Base-by-base conservation (phyloP, 495 filamentous ascomycete species). In the Rhypophila decipiens region DNA sequence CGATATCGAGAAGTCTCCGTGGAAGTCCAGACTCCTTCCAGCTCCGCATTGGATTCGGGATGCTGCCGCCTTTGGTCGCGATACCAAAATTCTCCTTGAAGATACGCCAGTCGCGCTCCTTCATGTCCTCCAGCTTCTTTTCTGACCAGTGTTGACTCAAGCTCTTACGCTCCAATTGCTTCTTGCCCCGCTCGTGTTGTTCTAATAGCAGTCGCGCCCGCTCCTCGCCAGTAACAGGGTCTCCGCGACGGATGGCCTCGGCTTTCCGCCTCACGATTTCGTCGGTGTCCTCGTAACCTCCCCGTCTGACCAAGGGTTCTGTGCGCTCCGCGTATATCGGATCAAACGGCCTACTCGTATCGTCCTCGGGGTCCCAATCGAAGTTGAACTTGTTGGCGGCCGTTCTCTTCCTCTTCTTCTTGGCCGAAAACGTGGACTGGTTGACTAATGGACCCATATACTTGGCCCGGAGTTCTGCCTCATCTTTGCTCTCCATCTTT, bases 11-110 rank as follows among this genome's bases (percentile, higher is more conserved):
- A 20, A 99, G 60, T 2, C 83, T 78, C 57, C 80, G 80, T 12
- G 93, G 90, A 24, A 99, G 72, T 4, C 75, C 73, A 20, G 88
- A 93, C 63, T 99, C 93, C 37, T 79, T 64, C 93, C 93, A 99
- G 35, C 80, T 90, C 18, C 93, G 88, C 93, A 97, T 97, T 2
- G 93, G 93, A 51, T 96, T 90, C 1, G 93, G 93, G 37, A 99
- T 90, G 12, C 78, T 78, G 27, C 93, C 93, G 23, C 79, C 78
- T 65, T 95, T 96, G 15, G 90, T 96, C 31, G 78, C 74, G 66
- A 99, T 99, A 57, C 95, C 95, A 73, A 95, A 97, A 61, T 99
- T 93, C 69, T 97, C 94, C 71, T 97, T 97, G 77, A 99, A 96
- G 55, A 99, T 97, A 60, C 93, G 86, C 94, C 94, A 99, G 63